These are phyloP conservation scores for Penicillium sp. DNA, from an alignment of 2,329 filamentous ascomycete genomes.

Conservation along the genomic window DNA sequence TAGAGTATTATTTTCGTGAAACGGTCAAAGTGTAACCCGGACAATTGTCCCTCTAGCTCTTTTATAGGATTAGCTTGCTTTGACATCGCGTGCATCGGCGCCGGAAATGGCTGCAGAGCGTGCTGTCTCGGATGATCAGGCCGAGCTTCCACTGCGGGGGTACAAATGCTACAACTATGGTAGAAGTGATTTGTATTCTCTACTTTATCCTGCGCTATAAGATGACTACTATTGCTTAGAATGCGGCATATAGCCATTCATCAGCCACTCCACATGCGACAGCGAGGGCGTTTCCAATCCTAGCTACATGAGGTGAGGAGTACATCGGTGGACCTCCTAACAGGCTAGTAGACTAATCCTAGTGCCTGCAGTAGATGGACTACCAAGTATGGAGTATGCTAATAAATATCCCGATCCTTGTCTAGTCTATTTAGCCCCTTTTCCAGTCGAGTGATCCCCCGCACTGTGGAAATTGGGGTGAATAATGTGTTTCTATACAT, in stretches of 20 bases:
- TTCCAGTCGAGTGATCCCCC: neutral
- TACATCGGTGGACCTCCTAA: neutral
- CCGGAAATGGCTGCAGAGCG: conserved; percentile 8
- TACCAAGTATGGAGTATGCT: neutral
- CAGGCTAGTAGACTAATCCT: neutral
- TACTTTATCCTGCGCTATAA: neutral
- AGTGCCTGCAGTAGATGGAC: neutral
- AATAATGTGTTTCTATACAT: no score
- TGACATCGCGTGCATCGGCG: neutral
- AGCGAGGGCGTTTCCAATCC: neutral
- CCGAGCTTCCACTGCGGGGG: conserved; percentile 13
- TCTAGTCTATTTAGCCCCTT: neutral
- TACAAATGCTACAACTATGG: neutral
- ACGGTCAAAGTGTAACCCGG: neutral
- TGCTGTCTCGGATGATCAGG: conserved; percentile 6
- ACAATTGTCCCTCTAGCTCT: neutral
- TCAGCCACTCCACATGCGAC: neutral
- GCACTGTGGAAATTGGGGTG: neutral
- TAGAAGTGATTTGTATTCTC: neutral
- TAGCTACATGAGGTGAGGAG: neutral
- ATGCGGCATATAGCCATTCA: neutral
- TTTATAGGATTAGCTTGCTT: neutral
- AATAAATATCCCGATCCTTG: neutral
- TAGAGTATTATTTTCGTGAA: neutral
- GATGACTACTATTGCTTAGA: neutral